phyloP scores from a whole-genome alignment of 352 stramenopile species.

The Phytophthora melonis region DNA sequence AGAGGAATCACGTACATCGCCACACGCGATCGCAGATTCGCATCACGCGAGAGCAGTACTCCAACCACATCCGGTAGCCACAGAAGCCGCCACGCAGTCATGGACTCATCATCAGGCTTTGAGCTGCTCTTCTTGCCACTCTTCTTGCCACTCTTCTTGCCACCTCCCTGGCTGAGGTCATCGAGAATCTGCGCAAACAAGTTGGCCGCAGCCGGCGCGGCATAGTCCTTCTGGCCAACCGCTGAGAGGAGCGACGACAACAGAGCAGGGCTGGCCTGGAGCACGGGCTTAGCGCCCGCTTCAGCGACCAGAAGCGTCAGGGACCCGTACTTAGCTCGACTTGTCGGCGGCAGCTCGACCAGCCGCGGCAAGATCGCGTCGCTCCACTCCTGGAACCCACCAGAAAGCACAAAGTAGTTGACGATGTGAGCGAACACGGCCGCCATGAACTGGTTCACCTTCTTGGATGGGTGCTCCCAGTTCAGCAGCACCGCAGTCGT shows the following conservation, averaged over 20 bases:
- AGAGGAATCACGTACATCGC: slow-evolving; percentile 83
- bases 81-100: slow-evolving; percentile 47
- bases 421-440: slow-evolving; percentile 83
- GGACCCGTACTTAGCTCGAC: slow-evolving; percentile 76
- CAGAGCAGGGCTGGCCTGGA: slow-evolving; percentile 56
- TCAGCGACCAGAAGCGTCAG: slow-evolving; percentile 63
- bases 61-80: slow-evolving; percentile 71
- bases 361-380: slow-evolving; percentile 52
- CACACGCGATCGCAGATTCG: slow-evolving; percentile 65
- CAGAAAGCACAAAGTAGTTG: slow-evolving; percentile 58
- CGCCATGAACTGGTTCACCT: slow-evolving; percentile 89
- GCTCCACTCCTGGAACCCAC: slow-evolving; percentile 61
- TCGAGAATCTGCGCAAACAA: slow-evolving; percentile 83
- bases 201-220: slow-evolving; percentile 64
- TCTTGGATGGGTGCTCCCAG: slow-evolving; percentile 88
- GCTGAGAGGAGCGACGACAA: slow-evolving; percentile 67
- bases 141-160: slow-evolving; percentile 30
- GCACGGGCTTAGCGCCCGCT: slow-evolving; percentile 53
- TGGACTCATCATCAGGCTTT: slow-evolving; percentile 31
- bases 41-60: slow-evolving; percentile 60
- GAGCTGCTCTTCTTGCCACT: slow-evolving; percentile 10
- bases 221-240: slow-evolving; percentile 79
- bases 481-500: slow-evolving; percentile 76
- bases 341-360: slow-evolving; percentile 65
- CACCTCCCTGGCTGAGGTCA: slow-evolving; percentile 28